These are phyloP conservation scores for Diospyros lotus DNA, from an alignment of 148 eudicot genomes.

Conservation along the genomic window DNA sequence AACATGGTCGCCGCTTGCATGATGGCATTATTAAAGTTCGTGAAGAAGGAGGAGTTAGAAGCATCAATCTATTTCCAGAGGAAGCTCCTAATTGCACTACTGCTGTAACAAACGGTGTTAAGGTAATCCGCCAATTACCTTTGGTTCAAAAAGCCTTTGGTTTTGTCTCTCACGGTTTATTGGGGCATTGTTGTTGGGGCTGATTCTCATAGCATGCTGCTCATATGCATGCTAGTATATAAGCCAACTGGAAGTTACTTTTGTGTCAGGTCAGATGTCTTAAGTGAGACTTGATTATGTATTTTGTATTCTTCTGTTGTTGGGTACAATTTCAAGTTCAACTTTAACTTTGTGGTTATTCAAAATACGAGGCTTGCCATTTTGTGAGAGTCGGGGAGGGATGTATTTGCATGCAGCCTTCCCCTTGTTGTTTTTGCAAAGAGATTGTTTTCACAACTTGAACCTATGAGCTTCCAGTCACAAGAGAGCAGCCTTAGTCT, in stretches of 20 bases:
- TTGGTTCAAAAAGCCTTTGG: neutral
- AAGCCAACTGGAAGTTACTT: neutral
- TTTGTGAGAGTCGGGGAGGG: too few relatives aligned
- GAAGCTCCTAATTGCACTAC: constrained; percentile 59
- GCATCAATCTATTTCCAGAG: constrained; percentile 71
- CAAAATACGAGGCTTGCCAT: too few relatives aligned
- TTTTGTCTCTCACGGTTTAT: neutral
- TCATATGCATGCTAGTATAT: neutral
- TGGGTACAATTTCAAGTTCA: neutral
- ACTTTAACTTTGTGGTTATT: too few relatives aligned
- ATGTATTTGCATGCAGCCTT: too few relatives aligned
- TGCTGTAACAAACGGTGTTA: constrained; percentile 79
- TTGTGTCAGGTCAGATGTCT: neutral
- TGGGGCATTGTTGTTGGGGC: too few relatives aligned
- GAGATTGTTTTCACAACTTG: too few relatives aligned
- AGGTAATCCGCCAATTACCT: constrained; percentile 38
- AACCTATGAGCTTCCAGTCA: too few relatives aligned
- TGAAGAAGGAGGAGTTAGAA: constrained; percentile 35
- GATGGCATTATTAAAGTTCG: constrained; percentile 58
- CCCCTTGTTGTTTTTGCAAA: too few relatives aligned
- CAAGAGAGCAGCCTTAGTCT: too few relatives aligned
- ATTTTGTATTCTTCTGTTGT: neutral
- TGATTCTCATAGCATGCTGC: neutral
- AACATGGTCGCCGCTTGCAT: constrained; percentile 72
- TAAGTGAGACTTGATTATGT: neutral